A percentile compares a stretch with the other conserved stretches of the same genome.
These are phyloP conservation scores for Tagetes erecta DNA, from an alignment of 129 eudicot genomes.

Conservation along the genomic window DNA sequence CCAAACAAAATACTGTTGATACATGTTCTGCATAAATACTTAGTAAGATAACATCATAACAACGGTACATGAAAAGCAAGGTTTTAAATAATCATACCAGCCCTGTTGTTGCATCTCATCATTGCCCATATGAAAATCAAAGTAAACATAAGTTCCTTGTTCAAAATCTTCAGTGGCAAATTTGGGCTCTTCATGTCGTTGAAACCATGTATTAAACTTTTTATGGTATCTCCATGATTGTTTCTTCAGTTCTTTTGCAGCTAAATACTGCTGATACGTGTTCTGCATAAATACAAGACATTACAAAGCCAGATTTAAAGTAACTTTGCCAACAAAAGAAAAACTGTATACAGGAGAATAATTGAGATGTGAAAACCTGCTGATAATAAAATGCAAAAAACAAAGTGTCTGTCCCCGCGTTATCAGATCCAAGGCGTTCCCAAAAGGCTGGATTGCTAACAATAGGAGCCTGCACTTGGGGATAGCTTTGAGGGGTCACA, in stretches of 20 bases:
- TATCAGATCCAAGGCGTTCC: conserved; percentile 91
- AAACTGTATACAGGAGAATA: neutral
- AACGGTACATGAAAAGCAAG: conserved; percentile 9
- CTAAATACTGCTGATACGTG: conserved; percentile 88
- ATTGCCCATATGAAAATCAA: conserved; percentile 74
- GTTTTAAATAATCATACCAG: conserved; percentile 54
- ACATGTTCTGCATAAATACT: no score
- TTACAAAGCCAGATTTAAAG: conserved; percentile 25
- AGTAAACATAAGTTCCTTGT: conserved; percentile 92
- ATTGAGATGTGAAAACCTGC: conserved; percentile 50
- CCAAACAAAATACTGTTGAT: neutral
- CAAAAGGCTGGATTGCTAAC: conserved; percentile 93
- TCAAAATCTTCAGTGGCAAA: conserved; percentile 97
- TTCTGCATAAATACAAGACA: conserved; percentile 53
- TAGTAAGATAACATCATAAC: neutral
- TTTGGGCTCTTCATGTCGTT: conserved; percentile 93
- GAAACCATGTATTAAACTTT: conserved; percentile 93
- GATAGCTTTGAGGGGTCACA: conserved; percentile 89
- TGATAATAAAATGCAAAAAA: conserved; percentile 93
- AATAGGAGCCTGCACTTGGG: conserved; percentile 96
- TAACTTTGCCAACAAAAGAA: neutral
- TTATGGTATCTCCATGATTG: conserved; percentile 99
- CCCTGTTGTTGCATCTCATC: conserved; percentile 80
- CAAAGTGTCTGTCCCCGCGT: conserved; percentile 71
- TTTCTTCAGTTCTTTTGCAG: conserved; percentile 93